Conservation (phyloP, 106 monocot species). For the Chionographis japonica region DNA sequence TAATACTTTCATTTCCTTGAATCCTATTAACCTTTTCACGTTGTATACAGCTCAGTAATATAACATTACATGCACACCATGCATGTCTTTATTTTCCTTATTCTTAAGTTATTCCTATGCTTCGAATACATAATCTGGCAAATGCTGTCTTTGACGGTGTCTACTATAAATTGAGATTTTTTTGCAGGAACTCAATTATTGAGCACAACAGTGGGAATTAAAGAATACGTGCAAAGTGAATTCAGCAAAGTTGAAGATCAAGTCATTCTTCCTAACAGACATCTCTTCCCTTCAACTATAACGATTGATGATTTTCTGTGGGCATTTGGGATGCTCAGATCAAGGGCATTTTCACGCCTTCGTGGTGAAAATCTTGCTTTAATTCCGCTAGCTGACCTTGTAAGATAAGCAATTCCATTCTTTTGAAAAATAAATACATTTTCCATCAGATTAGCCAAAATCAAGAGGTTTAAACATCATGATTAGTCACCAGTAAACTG, state of each 20-base stretch:
- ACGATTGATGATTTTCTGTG: slow-evolving; percentile 68
- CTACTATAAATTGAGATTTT: slow-evolving; percentile 1
- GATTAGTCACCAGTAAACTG: no score
- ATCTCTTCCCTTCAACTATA: slow-evolving; percentile 61
- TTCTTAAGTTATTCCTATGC: no score
- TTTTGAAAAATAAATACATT: no score
- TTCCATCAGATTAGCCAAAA: no score
- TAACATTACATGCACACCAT: no score
- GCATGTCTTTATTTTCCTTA: no score
- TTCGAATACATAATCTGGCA: no score
- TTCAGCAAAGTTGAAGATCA: slow-evolving; percentile 65
- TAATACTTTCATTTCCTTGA: no score
- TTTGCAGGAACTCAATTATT: slow-evolving; percentile 83
- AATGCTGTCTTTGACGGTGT: no score
- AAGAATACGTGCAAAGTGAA: slow-evolving; percentile 73
- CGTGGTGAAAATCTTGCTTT: slow-evolving; percentile 86
- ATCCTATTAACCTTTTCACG: no score
- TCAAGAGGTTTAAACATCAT: no score
- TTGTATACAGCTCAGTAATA: no score
- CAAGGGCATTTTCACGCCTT: slow-evolving; percentile 80
- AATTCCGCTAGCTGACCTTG: slow-evolving; percentile 86
- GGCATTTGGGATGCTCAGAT: slow-evolving; percentile 88
- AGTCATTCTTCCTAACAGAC: slow-evolving; percentile 52
- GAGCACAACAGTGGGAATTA: slow-evolving; percentile 71
- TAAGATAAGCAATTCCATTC: slow-evolving; percentile 20